phyloP scores from a whole-genome alignment of 2,329 filamentous ascomycete species.

The Alternaria novae-zelandiae region DNA sequence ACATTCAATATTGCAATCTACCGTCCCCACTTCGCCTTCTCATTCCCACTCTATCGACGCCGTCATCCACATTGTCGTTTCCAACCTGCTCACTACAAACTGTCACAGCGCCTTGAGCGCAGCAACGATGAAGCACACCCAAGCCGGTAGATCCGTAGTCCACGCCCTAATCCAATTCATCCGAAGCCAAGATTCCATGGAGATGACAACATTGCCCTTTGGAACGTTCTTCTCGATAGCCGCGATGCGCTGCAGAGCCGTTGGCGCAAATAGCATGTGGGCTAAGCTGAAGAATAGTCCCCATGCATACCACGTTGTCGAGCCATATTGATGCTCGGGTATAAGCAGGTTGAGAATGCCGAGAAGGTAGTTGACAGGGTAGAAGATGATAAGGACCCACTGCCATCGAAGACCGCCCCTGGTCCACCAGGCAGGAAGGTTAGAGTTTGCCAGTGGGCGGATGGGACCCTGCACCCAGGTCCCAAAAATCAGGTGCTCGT shows the following conservation, averaged over 20 bases:
- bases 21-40: neutral
- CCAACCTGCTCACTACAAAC: neutral
- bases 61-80: neutral
- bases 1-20: neutral
- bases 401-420: neutral
- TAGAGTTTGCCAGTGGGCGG: neutral
- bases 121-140: neutral
- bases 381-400: neutral
- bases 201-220: neutral
- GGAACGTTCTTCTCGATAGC: neutral
- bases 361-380: neutral
- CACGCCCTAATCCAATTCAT: neutral
- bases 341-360: neutral
- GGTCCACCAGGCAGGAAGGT: neutral
- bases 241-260: neutral
- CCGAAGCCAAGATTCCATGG: neutral
- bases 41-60: neutral
- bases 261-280: neutral
- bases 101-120: neutral
- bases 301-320: neutral
- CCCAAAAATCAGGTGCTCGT: neutral
- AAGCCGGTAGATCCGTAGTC: neutral
- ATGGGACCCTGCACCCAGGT: neutral
- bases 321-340: neutral
- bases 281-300: neutral